A percentile compares a stretch with the other conserved stretches of the same genome.
phyloP scores from a whole-genome alignment of 129 eudicot genomes.

The Oenanthe sinensis region DNA sequence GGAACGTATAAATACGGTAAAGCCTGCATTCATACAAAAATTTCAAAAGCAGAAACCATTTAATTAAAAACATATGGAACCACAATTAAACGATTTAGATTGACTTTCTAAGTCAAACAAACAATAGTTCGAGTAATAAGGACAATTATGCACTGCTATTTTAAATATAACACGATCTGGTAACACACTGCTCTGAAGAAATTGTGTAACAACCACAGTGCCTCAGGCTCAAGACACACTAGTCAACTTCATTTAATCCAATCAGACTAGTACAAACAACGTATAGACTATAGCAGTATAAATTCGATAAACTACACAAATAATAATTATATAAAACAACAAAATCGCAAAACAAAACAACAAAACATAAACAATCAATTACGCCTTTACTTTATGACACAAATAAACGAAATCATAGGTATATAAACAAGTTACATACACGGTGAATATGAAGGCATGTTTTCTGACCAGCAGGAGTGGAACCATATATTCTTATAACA shows the following conservation, averaged over 20 bases:
- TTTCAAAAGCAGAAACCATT: neutral
- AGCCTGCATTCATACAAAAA: conserved; percentile 53
- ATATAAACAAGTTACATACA: conserved; percentile 36
- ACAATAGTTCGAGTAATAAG: neutral
- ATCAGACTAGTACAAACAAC: too few relatives aligned
- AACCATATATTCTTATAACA: conserved; percentile 81
- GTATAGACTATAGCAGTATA: neutral
- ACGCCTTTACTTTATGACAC: too few relatives aligned
- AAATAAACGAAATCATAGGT: too few relatives aligned
- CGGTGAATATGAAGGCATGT: conserved; percentile 84
- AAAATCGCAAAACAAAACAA: neutral
- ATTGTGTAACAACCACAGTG: neutral
- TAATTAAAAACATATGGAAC: conserved; percentile 4
- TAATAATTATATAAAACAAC: too few relatives aligned
- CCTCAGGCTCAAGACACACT: neutral
- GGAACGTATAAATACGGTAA: conserved; percentile 87
- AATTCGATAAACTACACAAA: too few relatives aligned
- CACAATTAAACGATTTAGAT: neutral
- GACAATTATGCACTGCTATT: neutral
- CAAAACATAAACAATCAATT: too few relatives aligned
- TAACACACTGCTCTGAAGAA: neutral
- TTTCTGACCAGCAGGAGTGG: conserved; percentile 96
- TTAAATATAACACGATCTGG: neutral
- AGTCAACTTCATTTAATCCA: neutral
- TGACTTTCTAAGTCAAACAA: neutral